These are phyloP conservation scores for Macrocybe gigantea DNA, from an alignment of 768 basidiomycete genomes.

Conservation along the genomic window DNA sequence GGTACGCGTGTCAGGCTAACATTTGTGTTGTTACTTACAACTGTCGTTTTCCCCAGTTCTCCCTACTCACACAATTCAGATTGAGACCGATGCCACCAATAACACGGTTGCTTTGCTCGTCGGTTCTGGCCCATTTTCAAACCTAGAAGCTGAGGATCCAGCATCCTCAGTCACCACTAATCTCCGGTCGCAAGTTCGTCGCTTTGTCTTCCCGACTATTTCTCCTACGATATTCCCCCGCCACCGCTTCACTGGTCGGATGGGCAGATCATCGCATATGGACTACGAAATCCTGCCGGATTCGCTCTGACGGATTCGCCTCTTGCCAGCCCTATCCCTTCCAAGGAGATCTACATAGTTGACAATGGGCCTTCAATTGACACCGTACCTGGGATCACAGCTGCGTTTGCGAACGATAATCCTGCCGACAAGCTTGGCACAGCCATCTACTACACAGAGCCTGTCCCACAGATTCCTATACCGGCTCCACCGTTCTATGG, in stretches of 20 bases:
- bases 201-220: conserved; percentile 16
- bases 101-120: conserved; percentile 24
- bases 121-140: conserved; percentile 29
- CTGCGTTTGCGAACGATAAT: conserved; percentile 35
- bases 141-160: conserved; percentile 39
- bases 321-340: not conserved
- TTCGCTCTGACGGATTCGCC: conserved; percentile 26
- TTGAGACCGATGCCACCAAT: conserved; percentile 17
- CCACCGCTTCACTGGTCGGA: conserved; percentile 18
- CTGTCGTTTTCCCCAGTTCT: conserved; percentile 22
- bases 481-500: conserved; percentile 23
- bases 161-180: conserved; percentile 11
- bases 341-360: conserved; percentile 24
- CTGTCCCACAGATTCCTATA: not conserved
- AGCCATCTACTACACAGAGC: conserved; percentile 8
- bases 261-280: conserved; percentile 33
- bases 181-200: conserved; percentile 36
- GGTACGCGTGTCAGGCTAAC: conserved; percentile 25
- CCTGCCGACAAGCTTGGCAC: conserved; percentile 34
- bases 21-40: not conserved
- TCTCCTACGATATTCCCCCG: conserved; percentile 8
- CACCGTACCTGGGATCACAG: conserved; percentile 28
- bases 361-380: conserved; percentile 41
- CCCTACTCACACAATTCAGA: conserved; percentile 34
- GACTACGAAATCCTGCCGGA: conserved; percentile 39